Conservation (phyloP, 2,329 filamentous ascomycete genomes). For the Zelopaecilomyces penicillatus region DNA sequence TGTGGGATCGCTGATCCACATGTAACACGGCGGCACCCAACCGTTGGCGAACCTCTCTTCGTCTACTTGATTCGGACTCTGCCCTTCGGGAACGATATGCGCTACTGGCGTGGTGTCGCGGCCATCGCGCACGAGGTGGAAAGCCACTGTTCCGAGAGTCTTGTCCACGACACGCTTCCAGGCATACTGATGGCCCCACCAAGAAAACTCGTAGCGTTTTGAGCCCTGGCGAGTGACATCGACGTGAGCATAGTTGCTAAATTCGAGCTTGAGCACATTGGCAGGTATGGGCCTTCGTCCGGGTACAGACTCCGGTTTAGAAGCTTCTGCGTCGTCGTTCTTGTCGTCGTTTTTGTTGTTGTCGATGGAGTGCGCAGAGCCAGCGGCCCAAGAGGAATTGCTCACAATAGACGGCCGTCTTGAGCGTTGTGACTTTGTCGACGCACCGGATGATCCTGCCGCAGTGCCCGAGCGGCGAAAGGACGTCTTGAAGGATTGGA, state of each 20-base stretch:
- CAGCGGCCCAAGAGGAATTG: slow-evolving; percentile 7
- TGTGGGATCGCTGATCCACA: slow-evolving; percentile 76
- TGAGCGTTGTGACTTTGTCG: slow-evolving; percentile 1
- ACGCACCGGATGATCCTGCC: neutral
- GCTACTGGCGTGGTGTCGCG: slow-evolving; percentile 55
- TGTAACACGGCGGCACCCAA: slow-evolving; percentile 83
- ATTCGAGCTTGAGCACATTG: slow-evolving; percentile 82
- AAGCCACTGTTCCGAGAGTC: slow-evolving; percentile 61
- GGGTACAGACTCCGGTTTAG: slow-evolving; percentile 8
- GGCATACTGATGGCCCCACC: slow-evolving; percentile 79
- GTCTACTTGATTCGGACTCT: slow-evolving; percentile 60
- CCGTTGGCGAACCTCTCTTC: slow-evolving; percentile 72
- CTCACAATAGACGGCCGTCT: slow-evolving; percentile 7
- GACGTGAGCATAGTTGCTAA: slow-evolving; percentile 93
- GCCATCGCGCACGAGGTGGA: slow-evolving; percentile 67
- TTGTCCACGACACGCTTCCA: slow-evolving; percentile 75
- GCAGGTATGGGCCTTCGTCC: slow-evolving; percentile 36
- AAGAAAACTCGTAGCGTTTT: slow-evolving; percentile 84
- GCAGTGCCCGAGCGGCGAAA: slow-evolving; percentile 21
- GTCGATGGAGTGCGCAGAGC: slow-evolving; percentile 5
- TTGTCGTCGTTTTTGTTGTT: slow-evolving; percentile 3
- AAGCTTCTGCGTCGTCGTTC: slow-evolving; percentile 2
- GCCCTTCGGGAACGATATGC: slow-evolving; percentile 73
- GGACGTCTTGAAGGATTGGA: slow-evolving; percentile 35
- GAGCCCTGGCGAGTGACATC: slow-evolving; percentile 63